Evolutionary conservation across 805 yeast genomes (phyloP), one percentile per base, ranked within the genome.

Genomic region (Pichia rugopelliculosa): DNA sequence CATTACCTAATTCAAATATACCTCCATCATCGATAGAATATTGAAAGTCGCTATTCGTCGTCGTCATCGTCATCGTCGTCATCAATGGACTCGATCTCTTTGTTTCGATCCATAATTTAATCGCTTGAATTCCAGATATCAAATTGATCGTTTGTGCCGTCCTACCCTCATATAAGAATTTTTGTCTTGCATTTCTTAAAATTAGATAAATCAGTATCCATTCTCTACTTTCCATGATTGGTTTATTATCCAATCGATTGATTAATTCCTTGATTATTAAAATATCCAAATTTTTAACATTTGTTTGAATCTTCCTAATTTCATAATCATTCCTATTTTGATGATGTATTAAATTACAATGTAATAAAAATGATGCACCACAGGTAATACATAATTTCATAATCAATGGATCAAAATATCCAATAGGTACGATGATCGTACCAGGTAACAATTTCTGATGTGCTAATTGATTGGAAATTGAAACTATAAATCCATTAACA

Each of bases 181-280:
- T 66, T 27, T 71, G 67, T 27, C 75, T 61, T 6, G 70, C 54
- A 48, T 75, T 70, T 36, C 70, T 53, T 39, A 67, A 47, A 37
- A 70, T 67, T 15, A 68, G 64, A 7, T 72, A 73, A 11, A 72
- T 68, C 21, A 70, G 53, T 0, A 71, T 47, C 76, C 75, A 72
- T 26, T 67, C 63, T 37, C 68, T 69, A 12, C 63, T 63, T 9
- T 67, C 68, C 26, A 58, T 56, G 4, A 61, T 53, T 3, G 56
- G 45, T 21, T 61, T 56, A 4, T 51, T 46, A 12, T 51, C 51
- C n/a, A 66, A 51, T 17, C 57, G 57, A 12, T 53, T 45, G 22
- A 53, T 43, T 3, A 68, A 47, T 36, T 62, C 46, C 11, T 42
- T 37, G 7, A 46, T 24, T 22, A 46, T 25, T 10, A 11, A 2